These are phyloP conservation scores for Piper betle DNA, from an alignment of 164 flowering plant species.

Conservation along the genomic window DNA sequence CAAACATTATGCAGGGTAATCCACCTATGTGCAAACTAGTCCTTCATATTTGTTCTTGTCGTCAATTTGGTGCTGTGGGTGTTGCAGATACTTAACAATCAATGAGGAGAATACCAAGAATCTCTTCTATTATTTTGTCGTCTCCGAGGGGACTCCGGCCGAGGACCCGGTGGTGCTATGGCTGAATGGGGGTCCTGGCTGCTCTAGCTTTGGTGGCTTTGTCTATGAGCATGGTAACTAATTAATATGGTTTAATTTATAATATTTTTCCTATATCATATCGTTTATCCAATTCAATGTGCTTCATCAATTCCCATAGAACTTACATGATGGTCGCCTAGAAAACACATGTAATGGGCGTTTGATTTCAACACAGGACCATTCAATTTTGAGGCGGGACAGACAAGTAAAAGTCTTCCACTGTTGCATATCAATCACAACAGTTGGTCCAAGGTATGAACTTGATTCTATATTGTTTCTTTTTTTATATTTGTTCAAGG, in stretches of 20 bases:
- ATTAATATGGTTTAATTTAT: conserved; percentile 80
- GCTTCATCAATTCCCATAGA: too few species aligned
- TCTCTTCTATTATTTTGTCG: conserved; percentile 72
- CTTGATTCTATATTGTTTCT: too few species aligned
- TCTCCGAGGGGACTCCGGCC: conserved; percentile 59
- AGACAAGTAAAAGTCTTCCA: conserved; percentile 33
- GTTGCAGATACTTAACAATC: conserved; percentile 59
- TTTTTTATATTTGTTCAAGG: too few species aligned
- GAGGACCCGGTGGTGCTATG: conserved; percentile 84
- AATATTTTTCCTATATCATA: too few species aligned
- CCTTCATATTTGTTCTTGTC: background rate
- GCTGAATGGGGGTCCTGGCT: conserved; percentile 98
- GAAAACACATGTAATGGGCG: too few species aligned
- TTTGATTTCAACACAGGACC: too few species aligned
- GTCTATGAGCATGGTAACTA: too few species aligned
- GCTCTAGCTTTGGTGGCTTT: conserved; percentile 97
- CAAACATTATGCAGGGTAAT: conserved; percentile 82
- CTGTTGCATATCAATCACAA: conserved; percentile 62
- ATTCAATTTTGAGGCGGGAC: conserved; percentile 58
- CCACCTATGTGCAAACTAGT: background rate
- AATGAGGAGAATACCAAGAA: conserved; percentile 50
- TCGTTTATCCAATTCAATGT: too few species aligned
- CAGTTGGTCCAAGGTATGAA: conserved; percentile 81
- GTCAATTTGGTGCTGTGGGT: conserved; percentile 7
- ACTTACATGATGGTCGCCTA: too few species aligned